Percentiles rank a stretch among this genome's conserved stretches.
These are phyloP conservation scores for Agrostemma githago DNA, from an alignment of 148 eudicot species.

Conservation along the genomic window DNA sequence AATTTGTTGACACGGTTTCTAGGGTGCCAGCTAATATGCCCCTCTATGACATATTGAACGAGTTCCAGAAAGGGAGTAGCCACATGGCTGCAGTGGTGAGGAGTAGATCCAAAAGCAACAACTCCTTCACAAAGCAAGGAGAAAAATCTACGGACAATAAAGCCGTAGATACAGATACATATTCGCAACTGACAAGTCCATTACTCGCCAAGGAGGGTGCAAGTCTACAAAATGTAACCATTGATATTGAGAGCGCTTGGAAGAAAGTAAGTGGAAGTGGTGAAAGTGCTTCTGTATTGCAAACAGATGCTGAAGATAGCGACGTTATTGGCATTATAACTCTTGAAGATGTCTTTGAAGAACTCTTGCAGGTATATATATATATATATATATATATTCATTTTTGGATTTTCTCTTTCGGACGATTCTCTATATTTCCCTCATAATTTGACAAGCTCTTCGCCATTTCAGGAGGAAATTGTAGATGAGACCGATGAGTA, in stretches of 20 bases:
- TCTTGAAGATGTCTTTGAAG: constrained; percentile 93
- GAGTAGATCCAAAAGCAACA: constrained; percentile 37
- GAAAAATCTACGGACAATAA: constrained; percentile 28
- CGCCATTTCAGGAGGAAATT: constrained; percentile 59
- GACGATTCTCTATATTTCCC: not conserved
- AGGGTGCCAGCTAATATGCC: constrained; percentile 54
- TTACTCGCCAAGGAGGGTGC: constrained; percentile 46
- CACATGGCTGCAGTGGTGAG: constrained; percentile 96
- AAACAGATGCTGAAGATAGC: constrained; percentile 61
- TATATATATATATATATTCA: too few species aligned
- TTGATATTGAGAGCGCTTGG: constrained; percentile 38
- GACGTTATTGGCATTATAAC: constrained; percentile 91
- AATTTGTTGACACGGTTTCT: not conserved
- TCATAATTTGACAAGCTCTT: not conserved
- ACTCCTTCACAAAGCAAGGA: constrained; percentile 23
- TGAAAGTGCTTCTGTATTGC: constrained; percentile 11
- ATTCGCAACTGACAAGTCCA: constrained; percentile 46
- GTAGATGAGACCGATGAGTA: constrained; percentile 80
- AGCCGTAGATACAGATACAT: constrained; percentile 16
- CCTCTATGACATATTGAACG: constrained; percentile 81
- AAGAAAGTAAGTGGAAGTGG: constrained; percentile 20
- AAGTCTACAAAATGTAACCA: constrained; percentile 25
- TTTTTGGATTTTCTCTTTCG: not conserved
- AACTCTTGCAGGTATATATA: constrained; percentile 67
- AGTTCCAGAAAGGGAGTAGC: constrained; percentile 90